Percentiles rank a stretch among this genome's conserved stretches.
phyloP scores from a whole-genome alignment of 2,329 filamentous ascomycete species.

The Botrytis galanthina region DNA sequence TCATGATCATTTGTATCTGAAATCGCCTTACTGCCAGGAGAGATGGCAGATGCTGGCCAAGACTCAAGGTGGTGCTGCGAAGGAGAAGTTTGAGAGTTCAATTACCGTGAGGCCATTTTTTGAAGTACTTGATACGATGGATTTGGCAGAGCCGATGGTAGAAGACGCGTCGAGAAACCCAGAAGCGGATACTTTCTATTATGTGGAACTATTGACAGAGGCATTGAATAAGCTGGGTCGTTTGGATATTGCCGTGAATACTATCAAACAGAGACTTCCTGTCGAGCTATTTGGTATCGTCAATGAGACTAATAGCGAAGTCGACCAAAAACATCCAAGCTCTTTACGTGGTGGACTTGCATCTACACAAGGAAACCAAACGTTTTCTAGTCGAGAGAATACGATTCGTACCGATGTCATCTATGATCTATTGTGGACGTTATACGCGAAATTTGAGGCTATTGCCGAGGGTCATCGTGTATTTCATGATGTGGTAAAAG shows the following conservation, averaged over 20 bases:
- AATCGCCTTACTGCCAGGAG: conserved; percentile 95
- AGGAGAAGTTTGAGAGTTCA: conserved; percentile 46
- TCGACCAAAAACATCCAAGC: conserved; percentile 89
- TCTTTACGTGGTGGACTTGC: conserved; percentile 57
- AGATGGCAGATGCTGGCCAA: conserved; percentile 84
- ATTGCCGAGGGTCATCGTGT: conserved; percentile 95
- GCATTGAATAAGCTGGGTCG: conserved; percentile 85
- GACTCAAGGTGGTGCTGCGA: conserved; percentile 51
- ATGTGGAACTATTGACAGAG: conserved; percentile 84
- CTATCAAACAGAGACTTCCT: conserved; percentile 86
- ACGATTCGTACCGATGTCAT: conserved; percentile 81
- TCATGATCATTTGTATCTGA: conserved; percentile 94
- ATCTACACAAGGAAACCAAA: conserved; percentile 56
- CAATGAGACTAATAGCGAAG: conserved; percentile 90
- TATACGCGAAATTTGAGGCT: conserved; percentile 96
- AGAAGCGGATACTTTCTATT: conserved; percentile 92
- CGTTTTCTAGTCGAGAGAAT: conserved; percentile 67
- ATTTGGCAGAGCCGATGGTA: conserved; percentile 60
- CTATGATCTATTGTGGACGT: conserved; percentile 83
- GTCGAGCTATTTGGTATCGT: conserved; percentile 93
- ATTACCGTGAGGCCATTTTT: conserved; percentile 53
- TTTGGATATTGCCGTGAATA: conserved; percentile 81
- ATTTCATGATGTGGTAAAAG: conserved; percentile 86
- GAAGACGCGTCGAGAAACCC: conserved; percentile 93
- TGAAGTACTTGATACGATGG: conserved; percentile 57